Evolutionary conservation across 2,329 filamentous ascomycete genomes (phyloP).

Genomic region (Thielaviopsis cerberus): DNA sequence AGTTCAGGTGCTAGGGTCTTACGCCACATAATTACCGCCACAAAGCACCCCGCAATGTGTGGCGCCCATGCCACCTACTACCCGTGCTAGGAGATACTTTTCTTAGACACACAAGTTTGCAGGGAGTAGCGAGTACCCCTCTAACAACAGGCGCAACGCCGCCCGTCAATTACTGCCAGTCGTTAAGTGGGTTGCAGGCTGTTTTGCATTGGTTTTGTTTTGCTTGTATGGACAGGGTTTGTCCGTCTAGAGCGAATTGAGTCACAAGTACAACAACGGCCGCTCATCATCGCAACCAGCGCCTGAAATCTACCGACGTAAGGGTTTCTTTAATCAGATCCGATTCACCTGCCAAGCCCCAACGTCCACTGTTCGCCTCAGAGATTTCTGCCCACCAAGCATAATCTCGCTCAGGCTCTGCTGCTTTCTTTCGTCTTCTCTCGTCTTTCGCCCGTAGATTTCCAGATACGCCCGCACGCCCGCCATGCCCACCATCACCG

Average conservation of each 20-base stretch:
- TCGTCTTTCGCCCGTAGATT: neutral
- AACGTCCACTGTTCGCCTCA: too few species aligned
- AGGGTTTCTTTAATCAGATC: too few species aligned
- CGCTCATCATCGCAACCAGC: too few species aligned
- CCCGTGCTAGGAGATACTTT: slow-evolving; percentile 5
- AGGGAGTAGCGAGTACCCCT: neutral
- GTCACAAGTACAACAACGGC: too few species aligned
- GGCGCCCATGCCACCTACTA: neutral
- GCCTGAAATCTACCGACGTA: too few species aligned
- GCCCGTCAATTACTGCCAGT: neutral
- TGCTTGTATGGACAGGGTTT: too few species aligned
- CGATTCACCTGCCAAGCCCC: too few species aligned
- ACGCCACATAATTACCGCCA: neutral
- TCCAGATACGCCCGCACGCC: slow-evolving; percentile 12
- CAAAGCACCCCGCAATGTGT: slow-evolving; percentile 11
- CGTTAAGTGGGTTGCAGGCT: neutral
- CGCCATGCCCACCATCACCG: slow-evolving; percentile 83
- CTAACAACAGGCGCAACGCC: neutral
- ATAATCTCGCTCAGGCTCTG: too few species aligned
- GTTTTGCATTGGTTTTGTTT: neutral
- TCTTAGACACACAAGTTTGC: neutral
- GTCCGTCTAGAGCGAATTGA: too few species aligned
- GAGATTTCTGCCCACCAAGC: too few species aligned
- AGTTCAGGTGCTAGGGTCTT: neutral
- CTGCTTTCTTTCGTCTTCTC: neutral